Percentiles rank a stretch among this genome's conserved stretches.
Evolutionary conservation across 176 grass and related monocot species (phyloP).

Genomic region (Oryza australiensis): DNA sequence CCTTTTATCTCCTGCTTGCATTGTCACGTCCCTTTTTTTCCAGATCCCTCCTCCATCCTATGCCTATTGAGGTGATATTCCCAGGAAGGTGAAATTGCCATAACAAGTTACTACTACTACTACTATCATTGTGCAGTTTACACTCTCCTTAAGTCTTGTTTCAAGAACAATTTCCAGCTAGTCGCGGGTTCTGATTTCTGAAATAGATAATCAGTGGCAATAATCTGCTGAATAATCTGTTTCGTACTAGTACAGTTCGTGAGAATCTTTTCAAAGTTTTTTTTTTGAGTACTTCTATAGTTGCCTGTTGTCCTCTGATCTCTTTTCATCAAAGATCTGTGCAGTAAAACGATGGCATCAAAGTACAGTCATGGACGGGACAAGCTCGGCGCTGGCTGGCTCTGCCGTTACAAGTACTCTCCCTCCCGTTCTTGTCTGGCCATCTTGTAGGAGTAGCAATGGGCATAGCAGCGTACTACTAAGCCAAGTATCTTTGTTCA

Average conservation of each 20-base stretch:
- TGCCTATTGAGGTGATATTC: conserved; percentile 23
- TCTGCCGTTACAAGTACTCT: neutral
- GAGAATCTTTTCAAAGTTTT: neutral
- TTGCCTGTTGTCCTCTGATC: neutral
- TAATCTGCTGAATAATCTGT: too few relatives aligned
- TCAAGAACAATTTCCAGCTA: neutral
- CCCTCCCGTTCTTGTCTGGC: conserved; percentile 1
- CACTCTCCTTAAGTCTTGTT: neutral
- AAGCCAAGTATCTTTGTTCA: neutral
- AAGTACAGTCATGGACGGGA: conserved; percentile 1
- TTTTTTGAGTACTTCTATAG: too few relatives aligned
- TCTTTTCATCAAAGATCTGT: neutral
- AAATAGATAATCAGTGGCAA: neutral
- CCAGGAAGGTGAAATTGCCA: conserved; percentile 15
- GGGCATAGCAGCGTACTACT: neutral
- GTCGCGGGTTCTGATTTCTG: neutral
- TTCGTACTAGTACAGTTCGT: neutral
- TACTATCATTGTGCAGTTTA: neutral
- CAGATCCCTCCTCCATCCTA: neutral
- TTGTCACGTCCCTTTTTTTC: conserved; percentile 31
- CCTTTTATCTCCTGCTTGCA: conserved; percentile 22
- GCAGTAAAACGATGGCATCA: neutral
- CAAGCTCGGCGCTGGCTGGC: neutral
- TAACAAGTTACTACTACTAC: neutral
- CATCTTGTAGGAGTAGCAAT: conserved; percentile 2